Evolutionary conservation across 164 flowering plant genomes (phyloP).

Genomic region (Pachysandra terminalis): DNA sequence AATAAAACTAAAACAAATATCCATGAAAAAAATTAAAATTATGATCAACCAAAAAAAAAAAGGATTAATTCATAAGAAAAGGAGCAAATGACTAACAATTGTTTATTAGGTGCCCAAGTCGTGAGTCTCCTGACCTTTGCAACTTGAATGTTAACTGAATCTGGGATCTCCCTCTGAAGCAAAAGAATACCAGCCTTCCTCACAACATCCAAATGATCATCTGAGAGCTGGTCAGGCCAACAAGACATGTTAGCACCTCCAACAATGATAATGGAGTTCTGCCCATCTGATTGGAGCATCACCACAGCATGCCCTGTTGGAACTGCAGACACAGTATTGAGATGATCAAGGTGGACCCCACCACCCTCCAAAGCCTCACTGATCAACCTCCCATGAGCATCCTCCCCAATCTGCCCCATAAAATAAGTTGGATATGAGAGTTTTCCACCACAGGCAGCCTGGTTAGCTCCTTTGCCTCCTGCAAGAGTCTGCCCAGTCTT

Average conservation of each 20-base stretch:
- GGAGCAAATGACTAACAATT: too few relatives aligned
- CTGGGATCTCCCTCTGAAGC: conserved; percentile 96
- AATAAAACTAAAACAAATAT: too few relatives aligned
- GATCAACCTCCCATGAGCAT: conserved; percentile 77
- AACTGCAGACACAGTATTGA: conserved; percentile 38
- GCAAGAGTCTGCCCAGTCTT: conserved; percentile 70
- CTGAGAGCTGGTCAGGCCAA: conserved; percentile 58
- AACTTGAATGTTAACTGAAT: conserved; percentile 84
- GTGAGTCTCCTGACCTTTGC: conserved; percentile 82
- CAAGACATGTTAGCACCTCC: conserved; percentile 87
- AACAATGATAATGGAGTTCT: conserved; percentile 90
- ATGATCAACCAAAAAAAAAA: too few relatives aligned
- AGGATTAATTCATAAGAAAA: too few relatives aligned
- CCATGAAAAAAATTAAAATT: too few relatives aligned
- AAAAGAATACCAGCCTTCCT: conserved; percentile 76
- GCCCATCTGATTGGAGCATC: conserved; percentile 83
- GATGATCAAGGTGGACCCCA: conserved; percentile 58
- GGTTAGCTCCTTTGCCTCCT: conserved; percentile 96
- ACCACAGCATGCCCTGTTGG: conserved; percentile 99
- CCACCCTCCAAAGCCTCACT: conserved; percentile 53
- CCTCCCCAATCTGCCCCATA: conserved; percentile 77
- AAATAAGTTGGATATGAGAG: conserved; percentile 79
- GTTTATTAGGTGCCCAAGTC: too few relatives aligned
- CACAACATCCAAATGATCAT: conserved; percentile 53
- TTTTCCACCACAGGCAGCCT: conserved; percentile 78